Evolutionary conservation across 441 rosid species (phyloP), one percentile per base, ranked within the genome.

Genomic region (Syzygium malaccense): DNA sequence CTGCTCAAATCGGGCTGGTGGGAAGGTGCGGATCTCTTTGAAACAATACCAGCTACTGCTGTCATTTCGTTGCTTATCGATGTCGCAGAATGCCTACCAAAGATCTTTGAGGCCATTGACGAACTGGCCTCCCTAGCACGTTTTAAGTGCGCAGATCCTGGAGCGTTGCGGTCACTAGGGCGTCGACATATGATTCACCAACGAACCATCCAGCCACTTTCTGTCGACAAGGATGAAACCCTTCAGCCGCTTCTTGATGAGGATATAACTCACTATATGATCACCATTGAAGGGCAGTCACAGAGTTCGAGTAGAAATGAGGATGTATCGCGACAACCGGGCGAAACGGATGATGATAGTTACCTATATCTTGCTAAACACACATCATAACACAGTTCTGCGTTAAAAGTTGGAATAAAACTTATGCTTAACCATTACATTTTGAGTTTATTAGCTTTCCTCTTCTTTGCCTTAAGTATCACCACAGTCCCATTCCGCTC

Each of bases 41-140:
- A 90, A 28, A 86, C 88, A 49, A 37, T 87, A 64, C 87, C 84
- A 60, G 86, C 80, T 41, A 87, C 86, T 41, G 45, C 91, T 15
- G 86, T 88, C 5, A 86, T 91, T 85, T 89, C 79, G 18, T 23
- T 91, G 41, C 86, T 89, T 25, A 26, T 80, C 12, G 89, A 92
- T 56, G 37, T 75, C 12, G 89, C 87, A 28, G 62, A 55, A n/a
- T 91, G 86, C 87, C 55, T 86, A 25, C 88, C 88, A 86, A 88
- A 90, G 54, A 87, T 91, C 60, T 86, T 30, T 0, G 79, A 87
- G 84, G 88, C 88, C 12, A 90, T 92, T 1, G 23, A 90, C 41
- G 91, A 92, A 86, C 87, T 88, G 25, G 90, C 90, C 13, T 13
- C 17, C 60, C 57, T 32, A 2, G 91, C 89, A 18, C 19, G 30